Base-by-base conservation (phyloP, 371 early-diverging fungal genomes). In the Smittium culicis region DNA sequence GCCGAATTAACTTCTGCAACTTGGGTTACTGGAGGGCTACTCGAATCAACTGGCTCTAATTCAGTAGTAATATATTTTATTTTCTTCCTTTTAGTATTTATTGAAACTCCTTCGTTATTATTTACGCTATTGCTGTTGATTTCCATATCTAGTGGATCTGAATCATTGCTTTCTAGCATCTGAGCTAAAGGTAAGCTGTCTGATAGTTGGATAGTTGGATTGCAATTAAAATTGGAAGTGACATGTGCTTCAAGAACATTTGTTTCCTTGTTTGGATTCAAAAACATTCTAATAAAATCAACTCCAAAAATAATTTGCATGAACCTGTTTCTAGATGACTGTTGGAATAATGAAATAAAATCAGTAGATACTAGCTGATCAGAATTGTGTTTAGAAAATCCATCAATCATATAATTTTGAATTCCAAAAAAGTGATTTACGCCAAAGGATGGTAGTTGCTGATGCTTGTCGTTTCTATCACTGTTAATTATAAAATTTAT, bases 341-440 rank as follows among this genome's bases (percentile, higher is more conserved):
- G 89, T n/a, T 85, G 79, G 72, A 93, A 88, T 34, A 93, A 73
- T 28, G 87, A 79, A 8, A 93, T 83, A 76, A 94, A 92, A 74
- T 95, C 94, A 25, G 90, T 82, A 33, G 85, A 80, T 54, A 92
- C 75, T 29, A 80, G 68, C 34, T 70, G 72, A 63, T 89, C 90
- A 61, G 79, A 74, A 75, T 93, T 91, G 69, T 77, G 72, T n/a
- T 82, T 85, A 68, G 86, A 66, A 68, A 95, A 91, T 17, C 84
- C 84, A 55, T 81, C 79, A 34, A 86, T 81, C 34, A 83, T 82
- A 74, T 96, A 96, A 14, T 78, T 80, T 29, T 91, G 88, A 28
- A 80, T 73, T 29, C 80, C 83, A 20, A 84, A 77, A 73, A 84
- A 93, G 76, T 96, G 96, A 65, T 86, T 81, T 61, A 96, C 83